Percentiles rank a stretch among this genome's conserved stretches.
These are phyloP conservation scores for Bryoglossum gracile DNA, from an alignment of 495 filamentous ascomycete genomes.

Conservation along the genomic window DNA sequence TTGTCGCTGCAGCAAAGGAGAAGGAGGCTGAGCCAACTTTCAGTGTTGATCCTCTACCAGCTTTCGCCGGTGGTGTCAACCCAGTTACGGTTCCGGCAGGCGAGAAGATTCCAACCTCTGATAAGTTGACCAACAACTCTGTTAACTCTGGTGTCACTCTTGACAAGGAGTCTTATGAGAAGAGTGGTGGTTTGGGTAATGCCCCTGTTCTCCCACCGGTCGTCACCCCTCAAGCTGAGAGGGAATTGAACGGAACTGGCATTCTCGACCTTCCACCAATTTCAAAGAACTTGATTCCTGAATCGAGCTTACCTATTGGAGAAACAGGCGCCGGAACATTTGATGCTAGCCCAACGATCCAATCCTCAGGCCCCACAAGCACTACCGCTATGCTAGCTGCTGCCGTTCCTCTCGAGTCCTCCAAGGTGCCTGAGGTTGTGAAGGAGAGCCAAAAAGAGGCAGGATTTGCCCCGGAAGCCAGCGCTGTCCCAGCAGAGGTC, in stretches of 20 bases:
- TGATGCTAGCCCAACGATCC: conserved; percentile 47
- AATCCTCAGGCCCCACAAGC: conserved; percentile 58
- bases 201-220: conserved; percentile 38
- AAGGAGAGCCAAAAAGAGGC: conserved; percentile 60
- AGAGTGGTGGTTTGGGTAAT: conserved; percentile 50
- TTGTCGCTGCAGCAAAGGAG: conserved; percentile 18
- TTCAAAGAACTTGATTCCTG: conserved; percentile 64
- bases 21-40: conserved; percentile 44
- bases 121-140: conserved; percentile 44
- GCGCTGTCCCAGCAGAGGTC: conserved; percentile 47
- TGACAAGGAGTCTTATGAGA: conserved; percentile 70
- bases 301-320: conserved; percentile 75
- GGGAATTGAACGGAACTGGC: conserved; percentile 40
- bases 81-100: conserved; percentile 73
- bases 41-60: conserved; percentile 67
- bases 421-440: conserved; percentile 56
- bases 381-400: conserved; percentile 71
- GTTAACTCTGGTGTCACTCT: conserved; percentile 53
- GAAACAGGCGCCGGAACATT: conserved; percentile 21
- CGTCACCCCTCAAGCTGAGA: conserved; percentile 36
- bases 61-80: conserved; percentile 69
- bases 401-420: conserved; percentile 58
- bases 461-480: conserved; percentile 50
- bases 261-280: conserved; percentile 56
- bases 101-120: conserved; percentile 61